Evolutionary conservation across 2,329 filamentous ascomycete species (phyloP).

Genomic region (Blumeriella jaapii): DNA sequence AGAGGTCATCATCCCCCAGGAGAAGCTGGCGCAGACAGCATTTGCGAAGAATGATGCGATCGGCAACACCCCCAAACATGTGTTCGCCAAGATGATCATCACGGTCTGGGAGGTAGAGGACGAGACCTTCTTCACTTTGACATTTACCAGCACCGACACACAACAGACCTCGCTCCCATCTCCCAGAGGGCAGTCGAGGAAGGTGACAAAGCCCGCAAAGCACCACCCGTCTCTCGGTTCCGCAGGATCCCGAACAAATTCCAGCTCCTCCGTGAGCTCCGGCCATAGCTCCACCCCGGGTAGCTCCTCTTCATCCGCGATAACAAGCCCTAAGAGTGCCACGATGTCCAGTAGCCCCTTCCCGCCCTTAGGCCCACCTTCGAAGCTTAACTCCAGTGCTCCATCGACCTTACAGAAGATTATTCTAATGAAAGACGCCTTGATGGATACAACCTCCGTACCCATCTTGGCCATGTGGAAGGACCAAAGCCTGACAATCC

Average conservation of each 20-base stretch:
- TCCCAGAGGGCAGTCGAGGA: constrained; percentile 12
- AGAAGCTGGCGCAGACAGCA: constrained; percentile 9
- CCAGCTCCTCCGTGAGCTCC: constrained; percentile 22
- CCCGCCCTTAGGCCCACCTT: constrained; percentile 55
- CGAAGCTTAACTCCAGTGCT: constrained; percentile 40
- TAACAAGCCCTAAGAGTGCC: constrained; percentile 39
- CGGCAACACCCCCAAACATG: constrained; percentile 26
- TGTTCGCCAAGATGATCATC: constrained; percentile 64
- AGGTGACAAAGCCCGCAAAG: constrained; percentile 10
- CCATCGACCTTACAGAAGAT: constrained; percentile 63
- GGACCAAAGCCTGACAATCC: constrained; percentile 61
- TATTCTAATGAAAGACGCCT: constrained; percentile 62
- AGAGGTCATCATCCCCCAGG: constrained; percentile 51
- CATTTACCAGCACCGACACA: constrained; percentile 53
- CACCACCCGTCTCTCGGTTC: constrained; percentile 7
- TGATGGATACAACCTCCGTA: constrained; percentile 63
- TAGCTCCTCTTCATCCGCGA: constrained; percentile 27
- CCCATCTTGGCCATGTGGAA: constrained; percentile 74
- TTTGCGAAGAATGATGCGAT: constrained; percentile 6
- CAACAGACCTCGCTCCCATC: constrained; percentile 22
- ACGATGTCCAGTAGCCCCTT: constrained; percentile 48
- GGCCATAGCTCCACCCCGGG: constrained; percentile 17
- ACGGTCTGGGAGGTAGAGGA: constrained; percentile 62
- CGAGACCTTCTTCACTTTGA: constrained; percentile 60
- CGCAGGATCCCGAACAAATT: constrained; percentile 13